Base-by-base conservation (phyloP, 164 flowering plant species). In the Annona cherimola region DNA sequence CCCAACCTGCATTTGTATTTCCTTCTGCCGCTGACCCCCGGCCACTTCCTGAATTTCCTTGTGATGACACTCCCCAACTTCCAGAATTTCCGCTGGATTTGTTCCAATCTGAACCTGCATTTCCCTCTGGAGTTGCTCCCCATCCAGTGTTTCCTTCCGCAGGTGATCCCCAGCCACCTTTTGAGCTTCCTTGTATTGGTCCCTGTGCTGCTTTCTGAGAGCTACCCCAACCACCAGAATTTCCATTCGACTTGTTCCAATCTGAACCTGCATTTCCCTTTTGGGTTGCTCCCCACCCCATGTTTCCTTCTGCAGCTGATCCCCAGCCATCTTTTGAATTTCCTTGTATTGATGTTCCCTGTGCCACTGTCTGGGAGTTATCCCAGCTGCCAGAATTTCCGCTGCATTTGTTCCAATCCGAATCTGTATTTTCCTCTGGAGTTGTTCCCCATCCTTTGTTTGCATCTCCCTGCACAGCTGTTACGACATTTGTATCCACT, bases 1-100 rank as follows among this genome's bases (percentile, higher is more conserved):
- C 79, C 87, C 87, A 82, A 4, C 73, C 69, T 35, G 45, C n/a
- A 42, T 63, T 74, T 54, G 74, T 66, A 70, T 70, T 78, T 41
- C 79, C 84, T 66, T 78, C 72, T 26, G 66, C 61, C 14, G 57
- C 57, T 12, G 73, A 70, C 60, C 76, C 90, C 86, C 87, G 82
- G 45, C 83, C 85, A 75, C 79, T 69, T 67, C 83, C 87, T 68
- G 77, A 79, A 65, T 83, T 85, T 63, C 71, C 85, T 16, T 76
- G 61, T 6, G 2, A 82, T 71, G 80, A 67, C 16, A 81, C 75
- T 7, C 78, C 80, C 89, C 91, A 78, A 19, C n/a, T 44, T 43
- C 78, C 81, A 14, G 75, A 73, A 74, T 84, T 85, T 45, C 82
- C 71, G 8, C 66, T 66, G 4, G 66, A 35, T 9, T 55, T 7